Base-by-base conservation (phyloP, 2,329 filamentous ascomycete species). In the Trichocomaceae sp. region DNA sequence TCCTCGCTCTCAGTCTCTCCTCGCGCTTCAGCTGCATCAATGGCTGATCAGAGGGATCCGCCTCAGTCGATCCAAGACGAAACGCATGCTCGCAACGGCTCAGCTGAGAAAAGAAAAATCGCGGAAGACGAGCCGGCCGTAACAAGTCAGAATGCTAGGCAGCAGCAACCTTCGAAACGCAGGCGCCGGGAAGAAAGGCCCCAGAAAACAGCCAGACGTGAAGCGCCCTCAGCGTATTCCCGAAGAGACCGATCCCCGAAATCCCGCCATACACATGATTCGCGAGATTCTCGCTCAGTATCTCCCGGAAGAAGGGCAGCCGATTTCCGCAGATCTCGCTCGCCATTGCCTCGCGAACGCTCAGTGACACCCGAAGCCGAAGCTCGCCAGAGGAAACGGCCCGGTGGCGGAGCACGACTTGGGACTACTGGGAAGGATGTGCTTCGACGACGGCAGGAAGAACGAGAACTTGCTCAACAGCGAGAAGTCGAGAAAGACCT, bases 341-440 rank as follows among this genome's bases (percentile, higher is more conserved):
- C 74, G 1, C 73, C 74, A 12, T 64, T 73, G 17, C 63, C 67
- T 9, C 70, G 66, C 50, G 70, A 68, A 22, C 70, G 72, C 45
- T 74, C 75, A 6, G 72, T 71, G n/a, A 69, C 71, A 6, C 64
- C 70, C 6, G 69, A 72, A 42, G 63, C 64, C 31, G 64, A 67
- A 33, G 59, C 69, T 15, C 71, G 73, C 46, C 72, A 71, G 58
- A 69, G 74, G 31, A 77, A 77, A 63, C 67, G 75, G 35, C 75
- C 75, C 1, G 75, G 75, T 45, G 75, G 73, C 46, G 73, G 73
- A 35, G 69, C 75, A 6, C 70, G 75, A 5, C 67, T 73, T 54
- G 71, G 70, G 0, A 61, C 68, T 1, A 64, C 67, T 10, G 68
- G 73, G 22, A 64, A 66, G 17, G 71, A 72, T 59, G 70, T 67